Evolutionary conservation across 768 basidiomycete genomes (phyloP).

Genomic region (Lactarius vividus): DNA sequence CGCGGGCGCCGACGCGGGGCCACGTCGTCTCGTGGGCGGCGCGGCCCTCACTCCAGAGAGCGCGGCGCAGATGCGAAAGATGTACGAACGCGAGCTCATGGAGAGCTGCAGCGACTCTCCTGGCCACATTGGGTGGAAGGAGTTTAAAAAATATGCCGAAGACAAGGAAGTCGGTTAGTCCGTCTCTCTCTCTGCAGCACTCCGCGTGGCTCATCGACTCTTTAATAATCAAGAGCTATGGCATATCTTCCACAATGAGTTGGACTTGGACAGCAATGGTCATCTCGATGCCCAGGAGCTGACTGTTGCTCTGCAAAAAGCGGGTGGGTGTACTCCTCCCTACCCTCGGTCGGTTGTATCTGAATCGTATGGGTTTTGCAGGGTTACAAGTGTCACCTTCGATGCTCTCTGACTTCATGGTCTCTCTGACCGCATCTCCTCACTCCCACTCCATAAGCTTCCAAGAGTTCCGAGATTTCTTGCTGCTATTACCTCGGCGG

Average conservation of each 20-base stretch:
- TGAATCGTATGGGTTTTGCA: constrained; percentile 33
- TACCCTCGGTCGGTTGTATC: neutral
- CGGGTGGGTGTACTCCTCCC: constrained; percentile 47
- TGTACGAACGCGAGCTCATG: constrained; percentile 32
- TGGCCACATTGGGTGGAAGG: constrained; percentile 61
- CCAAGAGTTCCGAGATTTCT: constrained; percentile 84
- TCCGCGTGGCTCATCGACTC: constrained; percentile 18
- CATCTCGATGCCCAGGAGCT: constrained; percentile 68
- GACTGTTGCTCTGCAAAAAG: constrained; percentile 58
- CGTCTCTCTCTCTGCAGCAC: neutral
- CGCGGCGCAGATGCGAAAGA: constrained; percentile 26
- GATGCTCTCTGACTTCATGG: constrained; percentile 80
- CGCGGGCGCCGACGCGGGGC: constrained; percentile 28
- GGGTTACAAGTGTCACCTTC: constrained; percentile 68
- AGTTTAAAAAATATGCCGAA: constrained; percentile 72
- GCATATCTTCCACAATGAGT: constrained; percentile 86
- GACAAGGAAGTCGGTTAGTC: constrained; percentile 72
- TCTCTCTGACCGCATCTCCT: constrained; percentile 68
- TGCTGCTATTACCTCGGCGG: constrained; percentile 80
- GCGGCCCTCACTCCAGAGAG: constrained; percentile 20
- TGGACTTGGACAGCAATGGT: constrained; percentile 89
- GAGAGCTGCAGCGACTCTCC: constrained; percentile 39
- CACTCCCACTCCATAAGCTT: constrained; percentile 73
- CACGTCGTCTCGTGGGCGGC: constrained; percentile 27
- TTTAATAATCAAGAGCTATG: constrained; percentile 65